These are phyloP conservation scores for Babjeviella inositovora DNA, from an alignment of 805 yeast species.

Conservation along the genomic window DNA sequence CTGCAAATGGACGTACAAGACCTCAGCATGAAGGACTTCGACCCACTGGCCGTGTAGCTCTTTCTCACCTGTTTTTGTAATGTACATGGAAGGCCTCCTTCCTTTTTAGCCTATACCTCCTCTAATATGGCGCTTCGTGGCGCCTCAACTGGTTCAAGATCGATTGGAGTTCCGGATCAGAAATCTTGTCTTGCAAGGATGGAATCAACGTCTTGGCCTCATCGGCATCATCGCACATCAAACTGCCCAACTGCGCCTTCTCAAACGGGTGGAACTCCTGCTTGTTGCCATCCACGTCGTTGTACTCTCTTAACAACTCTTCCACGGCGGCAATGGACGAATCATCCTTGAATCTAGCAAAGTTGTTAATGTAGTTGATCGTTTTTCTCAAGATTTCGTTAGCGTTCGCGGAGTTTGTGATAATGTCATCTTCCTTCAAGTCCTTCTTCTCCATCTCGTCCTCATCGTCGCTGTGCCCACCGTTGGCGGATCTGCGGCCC, in stretches of 20 bases:
- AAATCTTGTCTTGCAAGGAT: conserved; percentile 64
- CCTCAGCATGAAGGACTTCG: no score
- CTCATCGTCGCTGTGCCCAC: conserved; percentile 23
- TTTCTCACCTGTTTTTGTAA: no score
- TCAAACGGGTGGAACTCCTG: conserved; percentile 82
- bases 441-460: conserved; percentile 29
- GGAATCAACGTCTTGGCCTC: conserved; percentile 94
- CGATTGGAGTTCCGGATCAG: conserved; percentile 77
- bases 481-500: conserved; percentile 33
- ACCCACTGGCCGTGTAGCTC: no score
- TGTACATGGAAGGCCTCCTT: no score
- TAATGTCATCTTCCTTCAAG: conserved; percentile 9
- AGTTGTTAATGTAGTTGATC: conserved; percentile 68
- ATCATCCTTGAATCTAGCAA: conserved; percentile 83
- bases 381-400: conserved; percentile 87
- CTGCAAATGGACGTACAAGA: no score
- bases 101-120: no score
- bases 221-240: conserved; percentile 91
- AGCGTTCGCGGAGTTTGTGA: conserved; percentile 52
- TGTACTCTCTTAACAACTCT: conserved; percentile 59
- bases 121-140: conserved; percentile 26
- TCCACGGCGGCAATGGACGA: conserved; percentile 92
- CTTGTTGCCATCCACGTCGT: conserved; percentile 29
- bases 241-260: conserved; percentile 77
- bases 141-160: conserved; percentile 76